Percentiles rank a stretch among this genome's conserved stretches.
Conservation (phyloP, 2,329 filamentous ascomycete species). For the Colletotrichum sp. region DNA sequence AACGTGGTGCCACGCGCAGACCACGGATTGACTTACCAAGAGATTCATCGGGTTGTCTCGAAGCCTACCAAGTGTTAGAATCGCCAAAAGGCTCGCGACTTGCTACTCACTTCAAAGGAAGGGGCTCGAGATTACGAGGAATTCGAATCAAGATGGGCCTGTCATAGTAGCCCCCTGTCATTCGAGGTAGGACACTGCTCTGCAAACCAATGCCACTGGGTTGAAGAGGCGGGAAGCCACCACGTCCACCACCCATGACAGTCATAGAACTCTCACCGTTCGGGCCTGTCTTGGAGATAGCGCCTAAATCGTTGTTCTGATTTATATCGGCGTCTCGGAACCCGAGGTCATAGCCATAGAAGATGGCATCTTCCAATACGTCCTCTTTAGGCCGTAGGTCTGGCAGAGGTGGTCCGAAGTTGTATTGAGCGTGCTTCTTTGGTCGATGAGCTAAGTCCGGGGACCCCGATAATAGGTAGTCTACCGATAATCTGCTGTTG, state of each 20-base stretch:
- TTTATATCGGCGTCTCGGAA: constrained; percentile 72
- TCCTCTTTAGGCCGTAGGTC: neutral
- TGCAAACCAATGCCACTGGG: too few species aligned
- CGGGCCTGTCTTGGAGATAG: constrained; percentile 53
- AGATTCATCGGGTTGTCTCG: constrained; percentile 81
- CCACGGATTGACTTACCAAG: constrained; percentile 48
- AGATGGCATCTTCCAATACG: constrained; percentile 42
- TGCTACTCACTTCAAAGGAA: constrained; percentile 45
- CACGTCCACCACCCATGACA: neutral
- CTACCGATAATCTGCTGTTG: constrained; percentile 62
- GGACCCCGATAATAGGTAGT: constrained; percentile 64
- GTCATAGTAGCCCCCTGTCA: constrained; percentile 71
- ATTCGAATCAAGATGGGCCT: constrained; percentile 68
- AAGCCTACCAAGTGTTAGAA: constrained; percentile 55
- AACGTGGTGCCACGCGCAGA: neutral
- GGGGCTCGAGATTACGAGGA: constrained; percentile 50
- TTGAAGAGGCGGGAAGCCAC: neutral
- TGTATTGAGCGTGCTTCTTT: constrained; percentile 24
- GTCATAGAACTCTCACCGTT: too few species aligned
- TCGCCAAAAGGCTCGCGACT: neutral
- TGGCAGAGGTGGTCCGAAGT: constrained; percentile 26
- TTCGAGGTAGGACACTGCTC: constrained; percentile 38
- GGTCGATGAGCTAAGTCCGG: constrained; percentile 35
- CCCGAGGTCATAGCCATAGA: constrained; percentile 76
- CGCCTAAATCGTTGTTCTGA: constrained; percentile 72